Percentiles rank a stretch among this genome's conserved stretches.
These are phyloP conservation scores for Peribolospora kevripleyi DNA, from an alignment of 768 basidiomycete species.

Conservation along the genomic window DNA sequence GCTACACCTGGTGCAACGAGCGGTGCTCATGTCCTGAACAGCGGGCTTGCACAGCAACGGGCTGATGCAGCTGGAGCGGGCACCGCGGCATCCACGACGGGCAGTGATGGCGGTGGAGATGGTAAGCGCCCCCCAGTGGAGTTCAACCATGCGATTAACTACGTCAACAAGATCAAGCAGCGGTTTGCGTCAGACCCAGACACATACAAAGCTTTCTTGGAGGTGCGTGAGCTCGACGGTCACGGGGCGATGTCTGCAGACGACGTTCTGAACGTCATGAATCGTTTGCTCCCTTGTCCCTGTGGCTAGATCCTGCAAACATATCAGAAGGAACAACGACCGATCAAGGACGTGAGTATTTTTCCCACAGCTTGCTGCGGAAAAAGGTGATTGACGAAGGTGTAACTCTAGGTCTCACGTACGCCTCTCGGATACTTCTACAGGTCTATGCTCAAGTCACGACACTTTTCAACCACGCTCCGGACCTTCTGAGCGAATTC, in stretches of 20 bases:
- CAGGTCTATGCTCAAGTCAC: slow-evolving; percentile 16
- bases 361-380: not conserved
- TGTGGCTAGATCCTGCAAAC: slow-evolving; percentile 21
- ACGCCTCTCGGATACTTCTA: not conserved
- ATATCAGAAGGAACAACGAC: slow-evolving; percentile 31
- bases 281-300: not conserved
- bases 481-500: slow-evolving; percentile 16
- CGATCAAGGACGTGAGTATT: slow-evolving; percentile 29
- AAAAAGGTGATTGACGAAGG: not conserved
- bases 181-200: slow-evolving; percentile 72
- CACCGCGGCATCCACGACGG: not conserved
- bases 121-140: slow-evolving; percentile 10
- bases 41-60: not conserved
- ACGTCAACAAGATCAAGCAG: slow-evolving; percentile 94
- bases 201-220: slow-evolving; percentile 31
- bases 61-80: not conserved
- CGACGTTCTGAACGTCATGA: not conserved
- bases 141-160: slow-evolving; percentile 72
- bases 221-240: slow-evolving; percentile 1
- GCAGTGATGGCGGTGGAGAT: not conserved
- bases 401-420: not conserved
- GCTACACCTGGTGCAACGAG: no score
- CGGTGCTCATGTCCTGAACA: no score
- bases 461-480: slow-evolving; percentile 12
- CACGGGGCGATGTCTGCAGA: not conserved